Evolutionary conservation across 2,329 filamentous ascomycete genomes (phyloP).

Genomic region (Verticillium nubilum): DNA sequence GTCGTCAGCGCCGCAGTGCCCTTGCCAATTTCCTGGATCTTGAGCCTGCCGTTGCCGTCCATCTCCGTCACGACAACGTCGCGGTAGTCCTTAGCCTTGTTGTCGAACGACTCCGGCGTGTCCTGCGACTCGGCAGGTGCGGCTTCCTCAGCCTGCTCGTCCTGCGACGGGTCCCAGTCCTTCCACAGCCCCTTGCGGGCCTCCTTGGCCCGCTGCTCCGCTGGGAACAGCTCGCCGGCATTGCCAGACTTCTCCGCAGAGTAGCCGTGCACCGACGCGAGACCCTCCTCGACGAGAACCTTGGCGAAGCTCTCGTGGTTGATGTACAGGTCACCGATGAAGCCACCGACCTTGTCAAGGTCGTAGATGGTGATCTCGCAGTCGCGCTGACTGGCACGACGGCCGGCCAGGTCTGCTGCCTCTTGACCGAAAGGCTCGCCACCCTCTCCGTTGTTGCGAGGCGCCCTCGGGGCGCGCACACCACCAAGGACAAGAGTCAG

Average conservation of each 20-base stretch:
- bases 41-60: constrained; percentile 74
- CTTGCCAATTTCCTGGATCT: constrained; percentile 84
- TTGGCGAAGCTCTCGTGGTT: constrained; percentile 96
- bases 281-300: constrained; percentile 84
- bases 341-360: constrained; percentile 93
- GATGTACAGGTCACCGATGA: constrained; percentile 91
- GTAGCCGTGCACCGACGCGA: constrained; percentile 88
- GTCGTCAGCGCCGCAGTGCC: constrained; percentile 81
- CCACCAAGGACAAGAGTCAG: constrained; percentile 91
- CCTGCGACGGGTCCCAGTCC: constrained; percentile 87
- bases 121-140: constrained; percentile 44
- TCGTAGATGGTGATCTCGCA: constrained; percentile 94
- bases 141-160: constrained; percentile 57
- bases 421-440: constrained; percentile 94
- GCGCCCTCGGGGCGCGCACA: constrained; percentile 84
- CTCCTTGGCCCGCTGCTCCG: constrained; percentile 86
- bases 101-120: constrained; percentile 42
- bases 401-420: constrained; percentile 85
- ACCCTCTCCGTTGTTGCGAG: constrained; percentile 67
- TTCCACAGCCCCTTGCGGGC: constrained; percentile 85
- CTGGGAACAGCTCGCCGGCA: constrained; percentile 77
- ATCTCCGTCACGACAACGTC: constrained; percentile 91
- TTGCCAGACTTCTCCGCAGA: constrained; percentile 95
- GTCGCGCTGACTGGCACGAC: constrained; percentile 86
- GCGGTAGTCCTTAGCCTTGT: constrained; percentile 77